Percentiles rank a stretch among this genome's conserved stretches.
Evolutionary conservation across 345 rosid genomes (phyloP).

Genomic region (Melaleuca quinquenervia): DNA sequence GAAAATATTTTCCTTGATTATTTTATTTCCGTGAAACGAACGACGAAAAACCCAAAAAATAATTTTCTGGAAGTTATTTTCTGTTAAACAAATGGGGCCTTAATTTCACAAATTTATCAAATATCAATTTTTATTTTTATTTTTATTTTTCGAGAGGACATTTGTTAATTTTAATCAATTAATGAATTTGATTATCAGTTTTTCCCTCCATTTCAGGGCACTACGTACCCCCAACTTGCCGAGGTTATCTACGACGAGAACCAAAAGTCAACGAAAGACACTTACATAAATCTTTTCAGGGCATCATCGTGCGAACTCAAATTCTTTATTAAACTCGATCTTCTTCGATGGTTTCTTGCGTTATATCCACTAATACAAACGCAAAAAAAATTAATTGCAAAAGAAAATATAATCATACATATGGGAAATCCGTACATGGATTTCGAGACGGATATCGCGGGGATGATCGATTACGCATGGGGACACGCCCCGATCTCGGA

Average conservation of each 20-base stretch:
- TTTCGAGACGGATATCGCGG: neutral
- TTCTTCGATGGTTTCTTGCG: fast-evolving
- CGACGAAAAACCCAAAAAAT: too few relatives aligned
- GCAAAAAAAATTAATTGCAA: neutral
- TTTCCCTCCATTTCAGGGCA: slow-evolving; percentile 1
- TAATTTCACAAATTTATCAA: neutral
- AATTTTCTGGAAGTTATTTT: too few relatives aligned
- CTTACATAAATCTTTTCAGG: slow-evolving; percentile 12
- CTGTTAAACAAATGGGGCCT: too few relatives aligned
- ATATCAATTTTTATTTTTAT: neutral
- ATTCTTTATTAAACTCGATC: neutral
- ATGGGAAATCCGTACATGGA: slow-evolving; percentile 4
- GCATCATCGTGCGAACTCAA: slow-evolving; percentile 6
- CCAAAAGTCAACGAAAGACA: neutral
- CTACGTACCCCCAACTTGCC: slow-evolving; percentile 19
- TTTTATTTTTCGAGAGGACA: neutral
- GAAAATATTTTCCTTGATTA: too few relatives aligned
- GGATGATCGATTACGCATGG: neutral
- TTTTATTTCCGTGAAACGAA: too few relatives aligned
- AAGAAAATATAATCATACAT: neutral
- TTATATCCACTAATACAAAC: too few relatives aligned
- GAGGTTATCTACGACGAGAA: slow-evolving; percentile 7
- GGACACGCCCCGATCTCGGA: slow-evolving; percentile 4
- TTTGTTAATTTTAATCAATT: neutral
- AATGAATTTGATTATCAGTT: neutral